phyloP scores from a whole-genome alignment of 371 early-diverging fungal genomes.

The Chytridiales sp. region DNA sequence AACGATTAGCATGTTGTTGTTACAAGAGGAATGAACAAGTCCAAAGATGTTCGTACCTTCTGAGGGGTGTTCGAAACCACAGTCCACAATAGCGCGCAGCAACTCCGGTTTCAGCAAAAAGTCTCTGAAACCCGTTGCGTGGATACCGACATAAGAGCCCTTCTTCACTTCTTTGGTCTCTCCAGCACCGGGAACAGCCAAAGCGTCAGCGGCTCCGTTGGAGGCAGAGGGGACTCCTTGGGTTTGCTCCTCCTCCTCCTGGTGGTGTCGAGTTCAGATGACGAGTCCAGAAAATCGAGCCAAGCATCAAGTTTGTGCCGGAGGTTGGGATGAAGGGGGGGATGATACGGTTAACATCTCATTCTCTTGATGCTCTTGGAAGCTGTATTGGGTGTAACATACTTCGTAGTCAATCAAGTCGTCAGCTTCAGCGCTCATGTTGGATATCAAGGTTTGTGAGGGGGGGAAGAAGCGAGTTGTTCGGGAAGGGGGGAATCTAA shows the following conservation, averaged over 20 bases:
- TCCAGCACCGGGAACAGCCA: constrained; percentile 44
- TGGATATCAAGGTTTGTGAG: too few species aligned
- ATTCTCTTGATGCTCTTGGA: constrained; percentile 63
- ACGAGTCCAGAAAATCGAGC: constrained; percentile 32
- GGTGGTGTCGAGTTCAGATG: constrained; percentile 25
- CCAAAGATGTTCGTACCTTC: constrained; percentile 64
- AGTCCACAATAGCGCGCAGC: constrained; percentile 91
- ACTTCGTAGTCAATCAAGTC: constrained; percentile 96
- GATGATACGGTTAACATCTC: neutral
- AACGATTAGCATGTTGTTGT: neutral
- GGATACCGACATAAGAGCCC: constrained; percentile 96
- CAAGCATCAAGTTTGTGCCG: neutral
- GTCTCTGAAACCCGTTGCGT: constrained; percentile 98
- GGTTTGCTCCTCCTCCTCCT: constrained; percentile 40
- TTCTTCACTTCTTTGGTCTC: constrained; percentile 83
- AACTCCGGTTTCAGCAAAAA: constrained; percentile 96
- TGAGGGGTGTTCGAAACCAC: constrained; percentile 98
- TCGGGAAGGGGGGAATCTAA: too few species aligned
- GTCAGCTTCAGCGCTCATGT: constrained; percentile 57
- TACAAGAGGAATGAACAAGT: neutral
- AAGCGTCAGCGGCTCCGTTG: constrained; percentile 28
- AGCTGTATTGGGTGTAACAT: neutral
- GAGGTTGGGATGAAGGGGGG: neutral
- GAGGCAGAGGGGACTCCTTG: constrained; percentile 35
- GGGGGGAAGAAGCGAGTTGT: too few species aligned